Evolutionary conservation across 345 rosid genomes (phyloP), one percentile per base, ranked within the genome.

Genomic region (Rubroshorea leprosula): DNA sequence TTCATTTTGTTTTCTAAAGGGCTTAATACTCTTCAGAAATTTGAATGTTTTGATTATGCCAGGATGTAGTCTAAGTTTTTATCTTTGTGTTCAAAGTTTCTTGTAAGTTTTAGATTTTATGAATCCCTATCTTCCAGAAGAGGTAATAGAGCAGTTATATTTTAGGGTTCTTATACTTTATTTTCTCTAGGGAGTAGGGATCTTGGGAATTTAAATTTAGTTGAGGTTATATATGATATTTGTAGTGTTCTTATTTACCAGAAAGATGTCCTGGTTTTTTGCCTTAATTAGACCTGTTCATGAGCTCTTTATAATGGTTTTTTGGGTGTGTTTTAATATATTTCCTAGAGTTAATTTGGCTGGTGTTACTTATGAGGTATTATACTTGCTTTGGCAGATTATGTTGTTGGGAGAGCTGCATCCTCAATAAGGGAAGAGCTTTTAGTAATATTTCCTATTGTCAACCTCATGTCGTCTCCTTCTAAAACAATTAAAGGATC

Each of bases 401-500:
- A 39, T 49, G 55, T 62, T 39, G 68, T 49, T 22, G 65, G 68
- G 57, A 65, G 55, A 64, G 67, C 67, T 68, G 69, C 69, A 61
- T 61, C 49, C 58, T 56, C 55, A 60, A 61, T 80, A 59, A 60
- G 71, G 45, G 87, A 79, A 62, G 96, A 91, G 73, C 83, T 87
- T 39, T 70, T 91, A 57, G 66, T 88, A 61, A 69, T 78, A 70
- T 85, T 82, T 75, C 98, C 95, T 59, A 68, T 72, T 57, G 72
- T 87, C 63, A 72, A 69, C 61, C 85, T 91, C 56, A 69, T 91
- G 81, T 88, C 96, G 18, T 83, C 90, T 53, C 83, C 95, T 61
- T 91, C 96, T 71, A 82, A 70, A 72, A 76, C 83, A 70, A 69
- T 88, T 60, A 91, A 88, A 78, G 83, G 71, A 71, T 76, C 71